These are phyloP conservation scores for Prunella vulgaris DNA, from an alignment of 257 asterid genomes.

Conservation along the genomic window DNA sequence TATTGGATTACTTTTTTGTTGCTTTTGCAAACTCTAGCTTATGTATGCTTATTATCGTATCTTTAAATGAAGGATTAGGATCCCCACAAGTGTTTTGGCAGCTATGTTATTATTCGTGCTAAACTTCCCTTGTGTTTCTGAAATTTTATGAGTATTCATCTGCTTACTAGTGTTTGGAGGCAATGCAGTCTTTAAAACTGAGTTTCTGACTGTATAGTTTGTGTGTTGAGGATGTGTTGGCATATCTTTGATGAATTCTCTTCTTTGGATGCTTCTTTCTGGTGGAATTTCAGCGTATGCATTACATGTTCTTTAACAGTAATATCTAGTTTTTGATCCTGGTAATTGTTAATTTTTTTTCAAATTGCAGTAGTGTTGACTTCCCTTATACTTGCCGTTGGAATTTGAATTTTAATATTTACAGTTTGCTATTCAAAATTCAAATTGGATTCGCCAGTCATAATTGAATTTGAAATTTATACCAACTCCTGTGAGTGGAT, in stretches of 20 bases:
- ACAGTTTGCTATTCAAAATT: background rate
- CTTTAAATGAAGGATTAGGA: constrained; percentile 9
- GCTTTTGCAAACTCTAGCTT: constrained; percentile 18
- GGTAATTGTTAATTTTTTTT: background rate
- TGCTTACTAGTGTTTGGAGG: background rate
- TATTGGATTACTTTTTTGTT: constrained; percentile 21
- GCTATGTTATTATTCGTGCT: background rate
- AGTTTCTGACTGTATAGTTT: background rate
- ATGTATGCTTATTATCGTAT: constrained; percentile 11
- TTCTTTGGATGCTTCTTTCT: background rate
- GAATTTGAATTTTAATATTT: too few relatives aligned
- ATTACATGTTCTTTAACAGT: background rate
- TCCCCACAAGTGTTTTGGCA: background rate
- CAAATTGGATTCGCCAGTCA: background rate
- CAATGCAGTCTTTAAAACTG: background rate
- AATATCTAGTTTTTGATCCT: background rate
- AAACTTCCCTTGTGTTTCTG: background rate
- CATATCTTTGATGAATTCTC: background rate
- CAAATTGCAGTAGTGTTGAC: background rate
- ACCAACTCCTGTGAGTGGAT: too few relatives aligned
- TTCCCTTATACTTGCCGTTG: background rate
- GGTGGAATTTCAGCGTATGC: background rate
- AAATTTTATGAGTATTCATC: background rate
- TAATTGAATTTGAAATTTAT: too few relatives aligned
- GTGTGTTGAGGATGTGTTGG: too few relatives aligned